Evolutionary conservation across 2,329 filamentous ascomycete species (phyloP), one percentile per base, ranked within the genome.

Genomic region (Pseudomassariella vexata): DNA sequence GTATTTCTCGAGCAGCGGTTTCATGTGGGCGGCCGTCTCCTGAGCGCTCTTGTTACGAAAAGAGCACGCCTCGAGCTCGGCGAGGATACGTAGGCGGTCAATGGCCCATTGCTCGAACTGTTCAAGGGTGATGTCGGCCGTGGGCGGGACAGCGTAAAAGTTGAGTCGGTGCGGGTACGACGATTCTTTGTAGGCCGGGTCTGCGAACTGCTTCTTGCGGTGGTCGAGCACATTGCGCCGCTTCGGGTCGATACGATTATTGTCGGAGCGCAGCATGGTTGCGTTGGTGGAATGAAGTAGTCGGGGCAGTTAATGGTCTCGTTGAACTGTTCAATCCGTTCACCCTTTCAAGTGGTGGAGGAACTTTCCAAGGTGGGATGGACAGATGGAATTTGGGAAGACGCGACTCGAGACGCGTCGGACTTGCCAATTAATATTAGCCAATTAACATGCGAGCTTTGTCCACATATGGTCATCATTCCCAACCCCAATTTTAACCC

Each of bases 101-200:
- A 98, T 96, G 9, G 89, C 92, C 92, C 92, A 98, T 73, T 95
- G 88, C 57, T 98, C 92, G 51, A 98, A 98, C 55, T 98, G 82
- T 55, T 98, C 92, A 24, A 98, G 78, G 0, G 87, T 94, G 47
- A 98, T 92, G 53, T 98, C 92, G 28, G 85, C 84, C 0, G 88
- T 95, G 0, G 92, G 92, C 27, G 92, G 85, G 17, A 82, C 72
- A 25, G 78, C 66, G 64, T 98, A 98, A 61, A 95, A 90, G 67
- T 94, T 98, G 51, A 98, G 75, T 35, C 89, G 82, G 58, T 90
- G 73, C 10, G 82, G 78, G 56, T 96, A 98, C 25, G 82, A 71
- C 35, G 82, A 73, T 44, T 87, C 79, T 57, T 85, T 81, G 68
- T 80, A 95, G 34, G 73, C 67, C 12, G 86, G 76, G 14, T 78